Conservation (phyloP, 176 grass and related monocot species). For the Tillandsia leiboldiana region DNA sequence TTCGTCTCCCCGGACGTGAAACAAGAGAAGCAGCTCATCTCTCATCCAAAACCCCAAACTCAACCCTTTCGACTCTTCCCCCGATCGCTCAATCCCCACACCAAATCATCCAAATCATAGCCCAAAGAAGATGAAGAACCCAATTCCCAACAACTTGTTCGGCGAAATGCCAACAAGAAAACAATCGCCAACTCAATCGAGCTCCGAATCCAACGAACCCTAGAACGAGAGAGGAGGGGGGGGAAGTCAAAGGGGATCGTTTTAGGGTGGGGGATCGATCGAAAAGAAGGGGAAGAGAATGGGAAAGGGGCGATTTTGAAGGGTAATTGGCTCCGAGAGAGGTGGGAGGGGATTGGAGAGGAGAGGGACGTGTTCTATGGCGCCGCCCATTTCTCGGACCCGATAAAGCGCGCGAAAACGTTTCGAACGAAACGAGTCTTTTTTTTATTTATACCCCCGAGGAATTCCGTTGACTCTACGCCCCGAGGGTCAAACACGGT, state of each 20-base stretch:
- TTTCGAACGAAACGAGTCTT: too few species aligned
- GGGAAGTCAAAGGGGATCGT: not conserved
- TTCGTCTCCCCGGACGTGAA: conserved; percentile 44
- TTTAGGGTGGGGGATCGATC: not conserved
- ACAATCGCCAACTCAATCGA: conserved; percentile 1
- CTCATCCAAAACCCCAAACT: conserved; percentile 14
- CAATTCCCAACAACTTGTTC: not conserved
- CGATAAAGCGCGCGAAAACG: too few species aligned
- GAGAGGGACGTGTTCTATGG: not conserved
- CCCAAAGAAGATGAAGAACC: not conserved
- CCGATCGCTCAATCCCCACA: conserved; percentile 13
- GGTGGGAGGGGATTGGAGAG: not conserved
- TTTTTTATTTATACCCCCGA: too few species aligned
- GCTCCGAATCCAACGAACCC: not conserved
- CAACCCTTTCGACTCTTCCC: not conserved
- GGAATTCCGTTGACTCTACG: too few species aligned
- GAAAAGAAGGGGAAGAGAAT: not conserved
- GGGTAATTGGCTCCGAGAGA: not conserved
- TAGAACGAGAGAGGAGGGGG: not conserved
- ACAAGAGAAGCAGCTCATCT: conserved; percentile 71
- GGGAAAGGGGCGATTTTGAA: not conserved
- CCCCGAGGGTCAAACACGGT: too few species aligned
- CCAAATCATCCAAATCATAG: conserved; percentile 27
- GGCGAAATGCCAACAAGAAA: not conserved
- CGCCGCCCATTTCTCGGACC: not conserved